A percentile compares a stretch with the other conserved stretches of the same genome.
These are phyloP conservation scores for Sinapis alba DNA, from an alignment of 441 rosid species.

Conservation along the genomic window DNA sequence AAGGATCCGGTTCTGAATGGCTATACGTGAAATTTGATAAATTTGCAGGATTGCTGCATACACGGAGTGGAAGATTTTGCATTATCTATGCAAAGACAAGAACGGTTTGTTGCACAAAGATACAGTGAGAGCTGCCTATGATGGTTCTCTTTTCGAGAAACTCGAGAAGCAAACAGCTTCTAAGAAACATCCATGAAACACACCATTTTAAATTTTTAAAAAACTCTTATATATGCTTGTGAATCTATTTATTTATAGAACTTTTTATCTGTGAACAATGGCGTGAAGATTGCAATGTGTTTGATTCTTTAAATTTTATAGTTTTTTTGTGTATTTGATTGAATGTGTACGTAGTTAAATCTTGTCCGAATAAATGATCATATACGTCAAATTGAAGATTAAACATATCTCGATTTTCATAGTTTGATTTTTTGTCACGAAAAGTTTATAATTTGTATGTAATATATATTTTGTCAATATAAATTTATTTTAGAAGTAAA, in stretches of 20 bases:
- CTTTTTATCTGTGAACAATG: background rate
- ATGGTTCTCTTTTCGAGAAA: constrained; percentile 71
- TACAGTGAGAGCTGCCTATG: constrained; percentile 61
- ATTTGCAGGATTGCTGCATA: constrained; percentile 58
- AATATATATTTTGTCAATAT: background rate
- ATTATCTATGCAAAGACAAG: constrained; percentile 63
- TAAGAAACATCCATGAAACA: constrained; percentile 27
- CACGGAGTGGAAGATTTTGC: constrained; percentile 70
- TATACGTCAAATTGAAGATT: background rate
- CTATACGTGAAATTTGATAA: background rate
- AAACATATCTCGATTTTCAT: background rate
- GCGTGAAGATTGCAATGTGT: constrained; percentile 24
- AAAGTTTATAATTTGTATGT: background rate
- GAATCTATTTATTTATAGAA: background rate
- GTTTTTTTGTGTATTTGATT: background rate
- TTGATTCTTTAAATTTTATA: background rate
- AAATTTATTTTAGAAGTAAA: background rate
- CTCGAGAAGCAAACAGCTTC: constrained; percentile 54
- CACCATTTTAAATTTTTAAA: too few species aligned
- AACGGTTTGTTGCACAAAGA: constrained; percentile 68
- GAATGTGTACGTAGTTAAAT: background rate
- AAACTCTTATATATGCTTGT: background rate
- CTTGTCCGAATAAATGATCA: background rate
- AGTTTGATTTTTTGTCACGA: background rate
- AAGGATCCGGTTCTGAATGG: background rate